Base-by-base conservation (phyloP, 2,329 filamentous ascomycete species). In the Akanthomyces lecanii region DNA sequence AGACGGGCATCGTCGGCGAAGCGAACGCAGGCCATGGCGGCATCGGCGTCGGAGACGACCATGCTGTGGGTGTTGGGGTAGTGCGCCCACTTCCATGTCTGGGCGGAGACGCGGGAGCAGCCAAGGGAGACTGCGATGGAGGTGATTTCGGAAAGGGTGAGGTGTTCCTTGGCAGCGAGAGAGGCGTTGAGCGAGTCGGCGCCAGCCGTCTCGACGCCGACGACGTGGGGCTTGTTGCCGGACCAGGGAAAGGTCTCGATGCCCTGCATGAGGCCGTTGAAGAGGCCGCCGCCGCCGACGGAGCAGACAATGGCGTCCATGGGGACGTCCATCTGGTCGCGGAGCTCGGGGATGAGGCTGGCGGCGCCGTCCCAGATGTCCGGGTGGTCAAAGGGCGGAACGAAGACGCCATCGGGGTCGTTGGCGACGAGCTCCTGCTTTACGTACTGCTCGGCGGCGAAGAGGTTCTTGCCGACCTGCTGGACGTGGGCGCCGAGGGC, bases 1-100 rank as follows among this genome's bases (percentile, higher is more conserved):
- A 94, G 77, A 30, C 89, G 79, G 69, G 93, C 90, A 65, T 96
- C 92, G 67, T 97, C 90, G 11, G 91, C 88, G 65, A 97, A 87
- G 28, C 85, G 81, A 70, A 89, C 86, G 61, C 89, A 90, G 3
- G 88, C 92, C 75, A 88, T 84, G 23, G 90, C 91, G 0, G 94
- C 93, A 70, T 95, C 90, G 4, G 86, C 87, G 57, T 78, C 76
- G 4, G 71, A 69, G 28, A 78, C 74, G 57, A 77, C 73, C 8
- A 76, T 62, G 65, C 75, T 77, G 64, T 72, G 69, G 30, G 73
- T 69, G 52, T 75, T 73, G 25, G 78, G 77, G 71, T 71, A 69
- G 50, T 80, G 74, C 0, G 82, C 85, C 74, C 90, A 88, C 66
- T 87, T 82, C 75, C 89, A 90, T 0, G 89, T 86, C 66, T 82